phyloP scores from a whole-genome alignment of 2,329 filamentous ascomycete species.

The Alternaria incomplexa region DNA sequence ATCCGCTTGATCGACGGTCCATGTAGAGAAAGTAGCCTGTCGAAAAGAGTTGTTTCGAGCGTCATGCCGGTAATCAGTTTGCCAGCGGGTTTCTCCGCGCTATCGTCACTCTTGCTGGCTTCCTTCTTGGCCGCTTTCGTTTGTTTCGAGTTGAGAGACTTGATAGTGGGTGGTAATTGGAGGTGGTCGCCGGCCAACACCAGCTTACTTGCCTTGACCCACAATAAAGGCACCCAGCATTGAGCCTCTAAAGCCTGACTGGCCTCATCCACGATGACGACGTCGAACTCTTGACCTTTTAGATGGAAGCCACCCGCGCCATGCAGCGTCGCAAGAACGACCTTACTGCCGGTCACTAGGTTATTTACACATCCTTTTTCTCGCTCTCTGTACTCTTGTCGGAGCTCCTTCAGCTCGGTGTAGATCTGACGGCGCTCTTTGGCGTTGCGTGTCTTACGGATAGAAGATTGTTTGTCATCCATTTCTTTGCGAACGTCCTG shows the following conservation, averaged over 20 bases:
- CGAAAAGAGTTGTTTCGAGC: conserved; percentile 91
- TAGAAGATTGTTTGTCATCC: conserved; percentile 86
- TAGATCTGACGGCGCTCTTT: conserved; percentile 83
- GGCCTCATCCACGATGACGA: conserved; percentile 94
- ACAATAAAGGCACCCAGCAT: conserved; percentile 90
- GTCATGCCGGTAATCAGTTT: conserved; percentile 56
- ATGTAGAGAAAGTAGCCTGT: conserved; percentile 81
- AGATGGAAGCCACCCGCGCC: conserved; percentile 87
- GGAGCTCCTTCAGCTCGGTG: conserved; percentile 79
- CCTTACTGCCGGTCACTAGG: conserved; percentile 77
- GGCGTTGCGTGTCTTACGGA: conserved; percentile 84
- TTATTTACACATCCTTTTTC: conserved; percentile 81
- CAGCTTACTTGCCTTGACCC: conserved; percentile 73
- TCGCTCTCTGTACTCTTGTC: conserved; percentile 86
- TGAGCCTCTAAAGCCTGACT: conserved; percentile 95
- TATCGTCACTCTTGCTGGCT: conserved; percentile 42
- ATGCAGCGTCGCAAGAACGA: conserved; percentile 91
- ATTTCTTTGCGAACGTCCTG: conserved; percentile 90
- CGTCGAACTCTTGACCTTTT: conserved; percentile 81
- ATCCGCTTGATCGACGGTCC: conserved; percentile 87
- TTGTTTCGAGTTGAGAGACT: conserved; percentile 65
- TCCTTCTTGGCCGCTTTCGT: conserved; percentile 41
- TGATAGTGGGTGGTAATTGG: conserved; percentile 93
- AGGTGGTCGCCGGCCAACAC: conserved; percentile 94
- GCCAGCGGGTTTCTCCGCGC: conserved; percentile 42